Base-by-base conservation (phyloP, 805 yeast genomes). In the Candida awuae region DNA sequence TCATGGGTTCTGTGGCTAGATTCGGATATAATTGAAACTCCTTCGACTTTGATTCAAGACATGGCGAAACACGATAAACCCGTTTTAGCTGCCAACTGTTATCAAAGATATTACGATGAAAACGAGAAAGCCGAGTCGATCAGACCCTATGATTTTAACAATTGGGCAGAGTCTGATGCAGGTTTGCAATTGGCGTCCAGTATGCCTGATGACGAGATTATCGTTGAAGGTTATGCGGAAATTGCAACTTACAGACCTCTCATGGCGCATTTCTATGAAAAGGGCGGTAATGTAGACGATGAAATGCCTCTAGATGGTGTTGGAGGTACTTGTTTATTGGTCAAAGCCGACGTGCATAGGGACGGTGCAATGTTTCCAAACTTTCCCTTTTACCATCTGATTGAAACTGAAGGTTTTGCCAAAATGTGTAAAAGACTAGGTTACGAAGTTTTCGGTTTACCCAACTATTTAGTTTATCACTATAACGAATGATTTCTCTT, bases 281-380 rank as follows among this genome's bases (percentile, higher is more conserved):
- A 77, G 4, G 64, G 68, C 7, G 92, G 83, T 20, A 80, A 78
- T 41, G 43, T 55, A 10, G 67, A 71, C 48, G 71, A 78, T 4
- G 90, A 80, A 55, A 81, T 92, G 84, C 75, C 74, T 33, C 70
- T 92, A 43, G 97, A 92, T 59, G 98, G 99, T 58, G 97, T 92
- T 42, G 98, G 98, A 38, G 97, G 97, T 46, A 95, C 97, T 17
- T 94, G 97, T 31, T 79, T 94, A 23, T 60, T 92, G 63, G 99
- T 92, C 22, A 86, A 90, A 57, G 95, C 97, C 9, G 97, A 88
- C 50, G 99, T 92, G 38, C 99, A 92, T 63, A 74, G 98, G 59
- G 98, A 92, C 61, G 99, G 99, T 37, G 97, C 97, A 39, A 90
- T 92, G 97, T 92, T 92, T 75, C 98, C 99, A 14, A 84, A 94